Percentiles rank a stretch among this genome's conserved stretches.
These are phyloP conservation scores for Tubosaeta brunneosetosa DNA, from an alignment of 768 basidiomycete genomes.

Conservation along the genomic window DNA sequence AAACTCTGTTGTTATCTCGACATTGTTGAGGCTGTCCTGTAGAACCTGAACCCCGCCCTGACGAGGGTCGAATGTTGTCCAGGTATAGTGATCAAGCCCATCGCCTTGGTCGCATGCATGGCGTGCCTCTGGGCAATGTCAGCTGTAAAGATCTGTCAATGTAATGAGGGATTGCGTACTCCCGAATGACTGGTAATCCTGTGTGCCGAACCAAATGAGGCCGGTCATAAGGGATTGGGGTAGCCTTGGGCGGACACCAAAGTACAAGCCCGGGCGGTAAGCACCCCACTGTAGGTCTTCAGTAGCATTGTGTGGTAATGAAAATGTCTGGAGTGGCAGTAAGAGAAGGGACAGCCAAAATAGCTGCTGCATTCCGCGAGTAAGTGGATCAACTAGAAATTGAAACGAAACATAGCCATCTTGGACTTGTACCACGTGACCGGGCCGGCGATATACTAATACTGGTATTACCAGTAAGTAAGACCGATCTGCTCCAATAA, in stretches of 20 bases:
- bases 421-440: background rate
- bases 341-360: slow-evolving; percentile 26
- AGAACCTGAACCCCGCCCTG: slow-evolving; percentile 84
- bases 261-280: slow-evolving; percentile 92
- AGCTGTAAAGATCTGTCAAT: background rate
- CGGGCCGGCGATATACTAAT: background rate
- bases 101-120: slow-evolving; percentile 90
- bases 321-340: slow-evolving; percentile 14
- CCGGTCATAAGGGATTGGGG: slow-evolving; percentile 92
- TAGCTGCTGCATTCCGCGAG: slow-evolving; percentile 16
- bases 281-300: slow-evolving; percentile 61
- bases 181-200: slow-evolving; percentile 68
- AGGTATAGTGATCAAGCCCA: slow-evolving; percentile 75
- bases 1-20: slow-evolving; percentile 79
- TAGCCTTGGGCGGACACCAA: slow-evolving; percentile 79
- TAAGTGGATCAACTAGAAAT: background rate
- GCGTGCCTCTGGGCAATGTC: slow-evolving; percentile 51
- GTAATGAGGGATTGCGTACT: slow-evolving; percentile 41
- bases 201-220: slow-evolving; percentile 90
- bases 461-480: too few species aligned
- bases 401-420: background rate
- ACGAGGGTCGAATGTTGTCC: slow-evolving; percentile 82
- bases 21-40: slow-evolving; percentile 77
- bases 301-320: slow-evolving; percentile 30
- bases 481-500: too few species aligned